Evolutionary conservation across 345 rosid genomes (phyloP).

Genomic region (Citrus sp.): DNA sequence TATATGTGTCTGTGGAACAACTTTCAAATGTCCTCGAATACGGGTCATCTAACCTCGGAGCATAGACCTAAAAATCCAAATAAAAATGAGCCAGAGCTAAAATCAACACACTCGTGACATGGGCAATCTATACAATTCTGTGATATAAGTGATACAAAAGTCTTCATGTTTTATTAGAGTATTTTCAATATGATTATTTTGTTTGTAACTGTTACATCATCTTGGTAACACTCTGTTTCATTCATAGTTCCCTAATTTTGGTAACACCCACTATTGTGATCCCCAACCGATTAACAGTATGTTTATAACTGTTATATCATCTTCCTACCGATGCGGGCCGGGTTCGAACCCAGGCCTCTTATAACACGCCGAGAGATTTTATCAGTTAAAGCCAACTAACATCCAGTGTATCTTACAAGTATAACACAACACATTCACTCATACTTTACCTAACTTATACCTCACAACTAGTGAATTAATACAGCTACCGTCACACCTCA

Average conservation of each 20-base stretch:
- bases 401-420: not conserved
- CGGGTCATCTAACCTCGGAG: slow-evolving; percentile 56
- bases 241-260: not conserved
- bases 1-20: slow-evolving; percentile 66
- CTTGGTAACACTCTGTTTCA: not conserved
- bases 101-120: not conserved
- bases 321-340: not conserved
- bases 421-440: not conserved
- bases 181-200: not conserved
- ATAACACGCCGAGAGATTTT: too few relatives aligned
- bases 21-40: slow-evolving; percentile 48
- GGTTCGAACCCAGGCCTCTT: not conserved
- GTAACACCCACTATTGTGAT: not conserved
- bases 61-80: slow-evolving; percentile 48
- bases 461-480: not conserved
- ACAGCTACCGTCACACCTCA: not conserved
- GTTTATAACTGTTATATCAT: too few relatives aligned
- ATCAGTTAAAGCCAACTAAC: not conserved
- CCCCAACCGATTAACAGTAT: not conserved
- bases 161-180: not conserved
- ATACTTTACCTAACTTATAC: not conserved
- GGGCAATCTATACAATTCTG: not conserved
- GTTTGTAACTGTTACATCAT: too few relatives aligned
- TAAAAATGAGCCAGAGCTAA: not conserved
- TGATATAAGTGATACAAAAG: not conserved